Base-by-base conservation (phyloP, 768 basidiomycete genomes). In the Brasilioporus rufonigricans region DNA sequence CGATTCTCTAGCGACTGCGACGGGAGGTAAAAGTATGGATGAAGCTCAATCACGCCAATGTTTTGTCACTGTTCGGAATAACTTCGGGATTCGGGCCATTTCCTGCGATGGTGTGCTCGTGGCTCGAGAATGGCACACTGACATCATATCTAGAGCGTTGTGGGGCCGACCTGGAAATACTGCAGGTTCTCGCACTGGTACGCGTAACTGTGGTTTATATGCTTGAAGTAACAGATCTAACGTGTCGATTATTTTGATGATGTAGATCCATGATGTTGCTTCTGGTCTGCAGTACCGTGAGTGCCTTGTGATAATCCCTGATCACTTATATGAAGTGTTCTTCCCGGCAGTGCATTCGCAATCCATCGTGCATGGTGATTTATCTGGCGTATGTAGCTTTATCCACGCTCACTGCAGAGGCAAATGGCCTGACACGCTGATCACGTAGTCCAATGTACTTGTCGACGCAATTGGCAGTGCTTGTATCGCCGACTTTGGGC, bases 1-100 rank as follows among this genome's bases (percentile, higher is more conserved):
- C 12, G 16, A 7, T 50, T 16, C 50, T 19, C 24, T 18, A 56
- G 57, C 29, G 44, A 26, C 31, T 58, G 11, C 40, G 27, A 44
- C 39, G 40, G 5, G 54, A 58, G 27, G 19, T 51, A 12, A 24
- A 39, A n/a, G 33, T 56, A 21, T 56, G 57, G 57, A 39, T 32
- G 49, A 58, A 43, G 21, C 49, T 58, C 27, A 26, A 38, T 4
- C 54, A 56, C 32, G 1, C 32, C 21, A 50, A 41, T 13, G 40
- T 58, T 38, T 13, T 58, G 11, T 8, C 29, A 6, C 32, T 46
- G 21, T 45, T 52, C 35, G 24, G 51, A n/a, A 52, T 29, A 27
- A 36, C 43, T 23, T 52, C 36, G 7, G 44, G 36, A 18, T 46
- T 46, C 5, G 44, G 51, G 10, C 43, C 35, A n/a, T 44, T 44